Conservation (phyloP, 192 early-diverging fungal genomes). For the Funneliformis mosseae region DNA sequence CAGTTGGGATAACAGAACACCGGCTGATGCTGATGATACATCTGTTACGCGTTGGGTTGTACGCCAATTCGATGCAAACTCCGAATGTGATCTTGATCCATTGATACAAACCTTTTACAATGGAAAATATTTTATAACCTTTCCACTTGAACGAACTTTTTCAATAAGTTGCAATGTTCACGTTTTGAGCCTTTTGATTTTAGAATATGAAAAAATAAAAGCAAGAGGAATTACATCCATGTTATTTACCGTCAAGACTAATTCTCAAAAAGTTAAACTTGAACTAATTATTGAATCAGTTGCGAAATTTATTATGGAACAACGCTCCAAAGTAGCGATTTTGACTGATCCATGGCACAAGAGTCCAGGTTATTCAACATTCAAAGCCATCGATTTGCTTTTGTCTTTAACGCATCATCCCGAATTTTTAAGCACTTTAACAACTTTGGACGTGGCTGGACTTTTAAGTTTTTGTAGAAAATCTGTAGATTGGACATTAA, state of each 20-base stretch:
- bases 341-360: conserved; percentile 30
- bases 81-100: neutral
- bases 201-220: neutral
- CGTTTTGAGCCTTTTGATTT: neutral
- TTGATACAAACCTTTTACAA: conserved; percentile 10
- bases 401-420: neutral
- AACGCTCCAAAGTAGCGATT: neutral
- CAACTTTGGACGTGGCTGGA: neutral
- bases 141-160: conserved; percentile 13
- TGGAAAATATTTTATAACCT: conserved; percentile 14
- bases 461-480: neutral
- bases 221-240: neutral
- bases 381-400: neutral
- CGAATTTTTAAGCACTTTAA: neutral
- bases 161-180: conserved; percentile 16
- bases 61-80: neutral
- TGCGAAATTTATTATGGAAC: neutral
- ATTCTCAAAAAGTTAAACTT: neutral
- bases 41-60: neutral
- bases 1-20: conserved; percentile 24
- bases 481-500: conserved; percentile 3
- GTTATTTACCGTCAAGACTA: neutral
- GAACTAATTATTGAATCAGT: neutral
- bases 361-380: conserved; percentile 1
- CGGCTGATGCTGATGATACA: conserved; percentile 9